Conservation (phyloP, 805 yeast genomes). For the Kurtzmaniella cleridarum region DNA sequence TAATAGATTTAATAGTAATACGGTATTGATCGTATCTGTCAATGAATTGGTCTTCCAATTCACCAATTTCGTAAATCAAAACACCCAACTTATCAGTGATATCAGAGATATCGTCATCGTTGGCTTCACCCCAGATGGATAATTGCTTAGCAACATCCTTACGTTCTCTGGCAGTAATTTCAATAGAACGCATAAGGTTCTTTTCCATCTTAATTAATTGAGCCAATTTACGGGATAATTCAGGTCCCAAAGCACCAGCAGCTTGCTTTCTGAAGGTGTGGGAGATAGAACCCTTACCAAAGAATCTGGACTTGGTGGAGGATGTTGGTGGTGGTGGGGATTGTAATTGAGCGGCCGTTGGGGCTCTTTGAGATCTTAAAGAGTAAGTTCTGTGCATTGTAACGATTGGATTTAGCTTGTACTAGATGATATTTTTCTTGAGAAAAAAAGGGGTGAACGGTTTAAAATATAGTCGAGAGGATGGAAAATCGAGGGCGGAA, state of each 20-base stretch:
- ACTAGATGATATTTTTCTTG: no score
- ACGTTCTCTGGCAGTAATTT: constrained; percentile 89
- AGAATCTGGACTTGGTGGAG: constrained; percentile 64
- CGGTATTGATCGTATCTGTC: constrained; percentile 98
- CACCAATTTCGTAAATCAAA: constrained; percentile 91
- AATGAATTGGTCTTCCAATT: constrained; percentile 95
- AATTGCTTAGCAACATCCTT: constrained; percentile 95
- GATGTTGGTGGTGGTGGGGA: constrained; percentile 81
- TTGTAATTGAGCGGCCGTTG: constrained; percentile 75
- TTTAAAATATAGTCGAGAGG: no score
- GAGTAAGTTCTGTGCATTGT: constrained; percentile 82
- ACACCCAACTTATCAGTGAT: constrained; percentile 97
- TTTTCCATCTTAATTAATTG: constrained; percentile 94
- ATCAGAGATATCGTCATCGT: constrained; percentile 95
- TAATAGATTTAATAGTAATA: constrained; percentile 86
- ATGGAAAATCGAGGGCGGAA: no score
- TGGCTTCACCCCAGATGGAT: constrained; percentile 96
- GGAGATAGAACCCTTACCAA: constrained; percentile 69
- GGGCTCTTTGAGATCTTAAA: constrained; percentile 71
- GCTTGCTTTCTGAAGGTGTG: constrained; percentile 71
- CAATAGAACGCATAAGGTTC: constrained; percentile 90
- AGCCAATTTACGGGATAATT: constrained; percentile 85
- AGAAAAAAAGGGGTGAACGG: no score
- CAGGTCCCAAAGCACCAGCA: constrained; percentile 93
- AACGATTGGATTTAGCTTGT: no score